A percentile compares a stretch with the other conserved stretches of the same genome.
These are phyloP conservation scores for Hypholoma fasciculare DNA, from an alignment of 768 basidiomycete genomes.

Conservation along the genomic window DNA sequence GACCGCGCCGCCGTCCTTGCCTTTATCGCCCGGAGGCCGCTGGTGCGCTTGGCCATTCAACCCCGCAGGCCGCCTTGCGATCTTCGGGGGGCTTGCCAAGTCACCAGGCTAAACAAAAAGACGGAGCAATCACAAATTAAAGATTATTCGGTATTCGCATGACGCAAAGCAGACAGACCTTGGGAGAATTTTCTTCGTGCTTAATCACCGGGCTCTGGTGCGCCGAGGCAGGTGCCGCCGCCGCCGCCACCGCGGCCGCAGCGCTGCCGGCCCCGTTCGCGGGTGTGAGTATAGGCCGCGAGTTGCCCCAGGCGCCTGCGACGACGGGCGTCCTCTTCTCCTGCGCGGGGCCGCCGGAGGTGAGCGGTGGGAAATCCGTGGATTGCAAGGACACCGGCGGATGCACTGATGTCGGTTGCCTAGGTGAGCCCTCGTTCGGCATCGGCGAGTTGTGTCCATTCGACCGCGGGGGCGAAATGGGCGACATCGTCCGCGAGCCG, in stretches of 20 bases:
- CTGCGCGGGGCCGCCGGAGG: constrained; percentile 37
- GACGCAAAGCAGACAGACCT: constrained; percentile 13
- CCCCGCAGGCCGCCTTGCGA: constrained; percentile 17
- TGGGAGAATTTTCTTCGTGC: constrained; percentile 17
- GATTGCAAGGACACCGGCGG: constrained; percentile 46
- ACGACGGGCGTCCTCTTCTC: constrained; percentile 58
- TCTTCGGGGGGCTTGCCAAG: constrained; percentile 18
- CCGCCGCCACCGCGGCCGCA: constrained; percentile 6
- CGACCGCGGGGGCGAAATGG: constrained; percentile 33
- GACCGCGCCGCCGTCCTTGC: constrained; percentile 12
- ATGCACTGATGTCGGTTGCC: constrained; percentile 26
- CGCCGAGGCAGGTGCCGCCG: too few relatives aligned
- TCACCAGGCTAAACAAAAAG: constrained; percentile 18
- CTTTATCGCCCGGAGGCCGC: constrained; percentile 12
- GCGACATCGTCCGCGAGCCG: constrained; percentile 41
- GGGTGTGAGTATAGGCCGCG: constrained; percentile 51
- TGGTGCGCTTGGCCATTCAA: constrained; percentile 18
- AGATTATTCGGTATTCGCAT: not conserved
- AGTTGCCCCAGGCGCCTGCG: constrained; percentile 72
- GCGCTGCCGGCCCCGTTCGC: constrained; percentile 19
- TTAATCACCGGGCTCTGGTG: constrained; percentile 6
- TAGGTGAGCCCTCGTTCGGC: constrained; percentile 17
- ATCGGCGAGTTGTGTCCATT: constrained; percentile 34
- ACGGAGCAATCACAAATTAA: not conserved
- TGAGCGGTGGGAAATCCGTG: constrained; percentile 73